These are phyloP conservation scores for Aspergillus sclerotialis DNA, from an alignment of 2,329 filamentous ascomycete genomes.

Conservation along the genomic window DNA sequence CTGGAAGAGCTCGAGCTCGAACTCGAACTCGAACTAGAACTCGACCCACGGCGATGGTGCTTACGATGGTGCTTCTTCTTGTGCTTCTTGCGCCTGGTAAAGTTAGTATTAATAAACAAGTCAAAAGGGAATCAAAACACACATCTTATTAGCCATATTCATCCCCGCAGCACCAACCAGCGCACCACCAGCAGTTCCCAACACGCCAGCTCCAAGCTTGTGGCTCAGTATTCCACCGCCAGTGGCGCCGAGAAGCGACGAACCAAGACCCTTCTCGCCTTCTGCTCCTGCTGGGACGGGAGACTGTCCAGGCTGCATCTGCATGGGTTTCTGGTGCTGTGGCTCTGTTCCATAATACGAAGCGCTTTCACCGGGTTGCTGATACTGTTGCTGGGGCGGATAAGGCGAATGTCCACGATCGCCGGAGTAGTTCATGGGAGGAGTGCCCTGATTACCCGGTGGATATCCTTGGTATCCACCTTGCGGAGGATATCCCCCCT, in stretches of 20 bases:
- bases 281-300: slow-evolving; percentile 15
- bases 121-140: slow-evolving; percentile 5
- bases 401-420: not conserved
- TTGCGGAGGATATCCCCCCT: not conserved
- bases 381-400: slow-evolving; percentile 14
- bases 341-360: slow-evolving; percentile 23
- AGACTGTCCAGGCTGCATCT: slow-evolving; percentile 14
- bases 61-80: slow-evolving; percentile 6
- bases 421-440: not conserved
- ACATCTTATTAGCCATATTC: slow-evolving; percentile 23
- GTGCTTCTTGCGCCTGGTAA: slow-evolving; percentile 17
- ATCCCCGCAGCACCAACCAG: slow-evolving; percentile 27
- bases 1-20: slow-evolving; percentile 17
- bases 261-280: slow-evolving; percentile 29
- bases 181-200: slow-evolving; percentile 27
- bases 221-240: slow-evolving; percentile 30
- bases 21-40: slow-evolving; percentile 12
- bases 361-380: slow-evolving; percentile 21
- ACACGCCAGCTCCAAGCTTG: slow-evolving; percentile 26
- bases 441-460: not conserved
- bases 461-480: not conserved
- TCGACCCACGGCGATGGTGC: not conserved
- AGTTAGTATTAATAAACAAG: slow-evolving; percentile 3
- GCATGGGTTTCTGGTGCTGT: slow-evolving; percentile 7
- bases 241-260: slow-evolving; percentile 30